Percentiles rank a stretch among this genome's conserved stretches.
Evolutionary conservation across 2,329 filamentous ascomycete genomes (phyloP).

Genomic region (Colletotrichum noveboracense): DNA sequence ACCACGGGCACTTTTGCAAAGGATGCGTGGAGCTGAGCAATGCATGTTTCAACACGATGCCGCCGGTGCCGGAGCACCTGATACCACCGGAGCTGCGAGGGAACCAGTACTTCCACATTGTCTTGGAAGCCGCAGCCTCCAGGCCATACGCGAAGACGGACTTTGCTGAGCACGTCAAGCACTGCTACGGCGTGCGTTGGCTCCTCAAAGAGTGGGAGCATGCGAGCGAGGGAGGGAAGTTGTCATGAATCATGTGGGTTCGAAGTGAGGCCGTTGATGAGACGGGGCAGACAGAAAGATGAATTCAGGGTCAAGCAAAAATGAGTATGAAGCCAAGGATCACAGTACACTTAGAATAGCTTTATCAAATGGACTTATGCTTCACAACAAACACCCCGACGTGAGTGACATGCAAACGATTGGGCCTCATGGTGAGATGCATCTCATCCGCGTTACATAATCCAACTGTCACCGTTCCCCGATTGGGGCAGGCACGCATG

Average conservation of each 20-base stretch:
- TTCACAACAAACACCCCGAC: neutral
- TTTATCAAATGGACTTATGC: neutral
- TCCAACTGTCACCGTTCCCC: neutral
- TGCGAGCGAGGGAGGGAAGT: neutral
- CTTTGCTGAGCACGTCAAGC: conserved; percentile 25
- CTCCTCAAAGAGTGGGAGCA: neutral
- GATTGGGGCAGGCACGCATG: conserved; percentile 14
- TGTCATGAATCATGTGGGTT: neutral
- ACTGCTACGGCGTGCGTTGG: conserved; percentile 27
- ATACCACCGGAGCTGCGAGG: neutral
- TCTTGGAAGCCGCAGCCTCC: neutral
- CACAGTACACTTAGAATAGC: neutral
- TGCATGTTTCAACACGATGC: neutral
- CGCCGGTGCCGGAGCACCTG: neutral
- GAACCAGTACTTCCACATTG: conserved; percentile 14
- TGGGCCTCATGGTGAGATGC: neutral
- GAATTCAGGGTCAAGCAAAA: neutral
- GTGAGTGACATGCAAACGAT: neutral
- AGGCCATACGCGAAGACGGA: conserved; percentile 14
- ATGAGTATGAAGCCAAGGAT: neutral
- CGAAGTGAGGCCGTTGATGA: neutral
- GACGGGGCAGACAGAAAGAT: neutral
- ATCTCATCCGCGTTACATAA: conserved; percentile 5
- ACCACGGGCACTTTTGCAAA: conserved; percentile 27
- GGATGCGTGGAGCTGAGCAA: conserved; percentile 22